Base-by-base conservation (phyloP, 2,329 filamentous ascomycete genomes). In the Pseudogymnoascus sp. region DNA sequence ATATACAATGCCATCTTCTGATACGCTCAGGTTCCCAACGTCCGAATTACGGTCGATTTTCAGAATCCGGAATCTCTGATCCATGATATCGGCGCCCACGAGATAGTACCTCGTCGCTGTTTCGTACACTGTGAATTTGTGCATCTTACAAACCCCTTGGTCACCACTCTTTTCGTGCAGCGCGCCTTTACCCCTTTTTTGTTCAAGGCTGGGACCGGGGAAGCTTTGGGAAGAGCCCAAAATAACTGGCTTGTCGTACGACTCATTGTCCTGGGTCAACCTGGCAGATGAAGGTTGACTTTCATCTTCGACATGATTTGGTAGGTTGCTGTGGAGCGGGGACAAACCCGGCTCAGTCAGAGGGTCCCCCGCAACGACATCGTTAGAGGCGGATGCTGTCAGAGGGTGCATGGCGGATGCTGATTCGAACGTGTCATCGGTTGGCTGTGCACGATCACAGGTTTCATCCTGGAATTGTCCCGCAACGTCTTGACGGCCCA, bases 71-170 rank as follows among this genome's bases (percentile, higher is more conserved):
- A 95, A 97, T 26, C 89, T 86, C 71, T 85, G 88, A 75, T 97
- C 95, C 69, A 91, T 87, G 63, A 96, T 86, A 73, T 99, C 95
- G 61, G 90, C 89, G 13, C 95, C 95, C 17, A 97, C 91, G 67
- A 99, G 88, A 75, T 97, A 99, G 76, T 95, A 99, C 62, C 91
- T 85, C 63, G 88, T 91, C 11, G 91, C 90, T 2, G 95, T 99
- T 78, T 99, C 95, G 76, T 99, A 97, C 21, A 99, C 79, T n/a
- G 90, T 95, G 76, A 96, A 97, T 72, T 95, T 96, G 79, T 97
- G 92, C 91, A 99, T 96, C 63, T 79, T 80, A 64, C 77, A 79
- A 50, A 82, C 76, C 1, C 79, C 78, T 62, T 81, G 77, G 64
- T 79, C 78, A 11, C 70, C 69, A 50, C 71, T 67, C 61, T 73